Evolutionary conservation across 345 rosid species (phyloP), one percentile per base, ranked within the genome.

Genomic region (Acer yangbiense): DNA sequence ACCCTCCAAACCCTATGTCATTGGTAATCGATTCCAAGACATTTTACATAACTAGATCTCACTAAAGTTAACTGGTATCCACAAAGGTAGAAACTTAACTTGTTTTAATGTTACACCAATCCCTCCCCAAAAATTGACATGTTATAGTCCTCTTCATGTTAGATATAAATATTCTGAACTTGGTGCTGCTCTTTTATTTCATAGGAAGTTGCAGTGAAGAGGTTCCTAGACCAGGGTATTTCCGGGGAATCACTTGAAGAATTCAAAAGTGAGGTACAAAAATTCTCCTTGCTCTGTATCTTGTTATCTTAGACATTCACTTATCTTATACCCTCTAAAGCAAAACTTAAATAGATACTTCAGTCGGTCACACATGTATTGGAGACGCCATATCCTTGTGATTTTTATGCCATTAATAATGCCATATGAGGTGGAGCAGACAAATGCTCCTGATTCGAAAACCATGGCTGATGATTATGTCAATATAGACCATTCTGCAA

Each of bases 161-260:
- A 63, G 72, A 68, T 48, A 32, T 43, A 57, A 46, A 46, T 54
- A 29, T 76, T 58, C 69, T 68, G 39, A 77, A 64, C 65, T 65
- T 67, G 29, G 76, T 78, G 73, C 52, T 73, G 62, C 77, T 39
- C 76, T 50, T 79, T 55, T 41, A 67, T 80, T 75, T 84, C 75
- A 73, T 79, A 94, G 98, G 97, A 92, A 85, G 97, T 94, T 85
- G 98, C 98, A 41, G 97, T 95, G 83, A 95, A 95, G 89, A 91
- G 85, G 85, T 95, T 95, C 84, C 85, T 95, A 70, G 95, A 93
- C 84, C 98, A 95, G 86, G 95, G 83, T 77, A 83, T 93, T 79
- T 83, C 85, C 52, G 92, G 94, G 73, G 95, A 95, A 84, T 86
- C 90, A 67, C 91, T 95, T 73, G 91, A 86, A 87, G 97, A 95